Evolutionary conservation across 345 rosid species (phyloP), one percentile per base, ranked within the genome.

Genomic region (Passiflora organensis): DNA sequence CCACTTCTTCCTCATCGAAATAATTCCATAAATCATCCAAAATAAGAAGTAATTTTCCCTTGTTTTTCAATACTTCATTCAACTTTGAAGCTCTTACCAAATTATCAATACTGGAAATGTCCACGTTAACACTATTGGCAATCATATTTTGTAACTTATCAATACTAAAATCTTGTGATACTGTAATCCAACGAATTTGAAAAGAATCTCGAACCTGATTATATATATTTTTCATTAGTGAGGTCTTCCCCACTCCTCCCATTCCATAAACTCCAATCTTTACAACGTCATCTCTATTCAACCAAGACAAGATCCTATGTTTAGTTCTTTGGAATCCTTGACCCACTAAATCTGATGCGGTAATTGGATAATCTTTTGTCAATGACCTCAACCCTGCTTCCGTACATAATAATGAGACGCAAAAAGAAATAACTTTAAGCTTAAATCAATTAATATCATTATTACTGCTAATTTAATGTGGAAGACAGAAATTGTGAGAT

Each of bases 191-290:
- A 17, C 8, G 14, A 16, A 59, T 24, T 9, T 5, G 3, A 0
- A 1, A 5, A 1, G 13, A 20, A 13, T 19, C 19, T 2, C 14
- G 44, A 10, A 58, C 22, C 13, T n/a, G 18, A 24, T 48, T 22
- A 5, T 34, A 0, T 13, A 58, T 20, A 15, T 34, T 38, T 10
- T 1, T 21, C 37, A 49, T 15, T 2, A 59, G 11, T 1, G 48
- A 38, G 5, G 64, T 59, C 24, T 59, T 59, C 0, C 64, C 64
- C 6, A 16, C 24, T 6, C 63, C 55, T 0, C 48, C 63, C 54
- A 50, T 39, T 9, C 63, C 63, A 6, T 48, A 13, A 9, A 59
- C 15, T 2, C 55, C 64, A 8, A 59, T 41, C 0, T 1, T 55
- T 39, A 12, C 1, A 2, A 55, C 21, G 1, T 42, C 9, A 10